Percentiles rank a stretch among this genome's conserved stretches.
phyloP scores from a whole-genome alignment of 768 basidiomycete genomes.

The Trametes cinnabarina region DNA sequence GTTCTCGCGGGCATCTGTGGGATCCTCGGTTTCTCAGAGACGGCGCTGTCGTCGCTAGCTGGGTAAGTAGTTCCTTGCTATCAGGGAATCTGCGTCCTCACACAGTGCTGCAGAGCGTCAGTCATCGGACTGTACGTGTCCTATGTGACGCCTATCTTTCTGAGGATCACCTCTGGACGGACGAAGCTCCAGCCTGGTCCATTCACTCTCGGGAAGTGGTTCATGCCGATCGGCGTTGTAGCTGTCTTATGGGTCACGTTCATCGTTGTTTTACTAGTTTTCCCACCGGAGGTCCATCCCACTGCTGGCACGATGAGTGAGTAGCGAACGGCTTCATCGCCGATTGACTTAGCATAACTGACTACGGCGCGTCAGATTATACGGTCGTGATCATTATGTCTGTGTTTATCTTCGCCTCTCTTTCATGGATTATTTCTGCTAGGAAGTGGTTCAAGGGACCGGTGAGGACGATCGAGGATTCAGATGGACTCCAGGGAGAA shows the following conservation, averaged over 20 bases:
- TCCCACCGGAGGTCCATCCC: constrained; percentile 45
- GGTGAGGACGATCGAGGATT: constrained; percentile 40
- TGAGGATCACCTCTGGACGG: constrained; percentile 68
- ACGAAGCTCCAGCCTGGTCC: constrained; percentile 55
- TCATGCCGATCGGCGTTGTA: constrained; percentile 54
- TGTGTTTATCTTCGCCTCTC: constrained; percentile 62
- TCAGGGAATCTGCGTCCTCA: not conserved
- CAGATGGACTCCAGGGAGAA: not conserved
- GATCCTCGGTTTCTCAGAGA: constrained; percentile 60
- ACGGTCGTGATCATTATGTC: constrained; percentile 62
- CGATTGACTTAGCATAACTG: too few species aligned
- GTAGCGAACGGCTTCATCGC: constrained; percentile 21
- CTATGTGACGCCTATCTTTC: constrained; percentile 65
- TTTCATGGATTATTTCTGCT: constrained; percentile 66
- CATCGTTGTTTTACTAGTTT: constrained; percentile 56
- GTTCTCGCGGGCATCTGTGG: constrained; percentile 53
- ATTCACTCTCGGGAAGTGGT: constrained; percentile 62
- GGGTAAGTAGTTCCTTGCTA: constrained; percentile 51
- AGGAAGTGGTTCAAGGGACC: constrained; percentile 72
- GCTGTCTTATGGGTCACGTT: constrained; percentile 69
- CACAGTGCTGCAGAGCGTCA: constrained; percentile 46
- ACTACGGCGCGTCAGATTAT: constrained; percentile 47
- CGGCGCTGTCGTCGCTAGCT: constrained; percentile 64
- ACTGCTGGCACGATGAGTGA: constrained; percentile 54
- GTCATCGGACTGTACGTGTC: constrained; percentile 72